phyloP scores from a whole-genome alignment of 371 early-diverging fungal species.

The Quaeritorhiza haematococci region DNA sequence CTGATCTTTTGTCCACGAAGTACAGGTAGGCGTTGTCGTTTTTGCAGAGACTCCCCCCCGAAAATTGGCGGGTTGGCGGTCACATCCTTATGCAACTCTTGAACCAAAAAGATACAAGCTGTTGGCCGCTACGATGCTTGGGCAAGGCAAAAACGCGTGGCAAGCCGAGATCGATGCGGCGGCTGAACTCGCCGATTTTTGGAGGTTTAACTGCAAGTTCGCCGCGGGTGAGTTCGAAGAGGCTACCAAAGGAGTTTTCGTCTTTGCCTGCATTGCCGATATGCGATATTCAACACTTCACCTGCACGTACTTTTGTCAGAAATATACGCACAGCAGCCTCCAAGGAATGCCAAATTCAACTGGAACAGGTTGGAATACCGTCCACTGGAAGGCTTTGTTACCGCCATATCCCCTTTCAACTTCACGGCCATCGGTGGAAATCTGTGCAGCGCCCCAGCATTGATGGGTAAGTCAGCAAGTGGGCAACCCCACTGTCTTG shows the following conservation, averaged over 20 bases:
- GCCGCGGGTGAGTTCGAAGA: constrained; percentile 53
- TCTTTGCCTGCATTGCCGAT: no score
- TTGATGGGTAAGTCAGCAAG: constrained; percentile 66
- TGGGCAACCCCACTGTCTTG: background rate
- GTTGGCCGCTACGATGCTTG: constrained; percentile 97
- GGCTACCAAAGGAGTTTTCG: no score
- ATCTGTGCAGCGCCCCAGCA: constrained; percentile 89
- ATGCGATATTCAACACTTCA: background rate
- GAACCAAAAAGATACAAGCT: constrained; percentile 63
- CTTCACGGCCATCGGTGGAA: constrained; percentile 98
- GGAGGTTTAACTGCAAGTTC: constrained; percentile 92
- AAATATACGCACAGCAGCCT: constrained; percentile 91
- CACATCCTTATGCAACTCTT: background rate
- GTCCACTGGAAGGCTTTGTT: constrained; percentile 94
- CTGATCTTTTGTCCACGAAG: constrained; percentile 84
- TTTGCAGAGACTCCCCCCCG: background rate
- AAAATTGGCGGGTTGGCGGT: background rate
- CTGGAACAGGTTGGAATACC: constrained; percentile 97
- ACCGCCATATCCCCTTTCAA: constrained; percentile 97
- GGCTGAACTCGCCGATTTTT: constrained; percentile 90
- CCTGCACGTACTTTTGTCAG: constrained; percentile 32
- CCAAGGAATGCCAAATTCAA: constrained; percentile 76
- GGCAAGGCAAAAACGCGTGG: constrained; percentile 98
- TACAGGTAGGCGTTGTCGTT: constrained; percentile 60
- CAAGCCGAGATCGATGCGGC: constrained; percentile 98